A percentile compares a stretch with the other conserved stretches of the same genome.
These are phyloP conservation scores for Vaccinium darrowii DNA, from an alignment of 148 eudicot genomes.

Conservation along the genomic window DNA sequence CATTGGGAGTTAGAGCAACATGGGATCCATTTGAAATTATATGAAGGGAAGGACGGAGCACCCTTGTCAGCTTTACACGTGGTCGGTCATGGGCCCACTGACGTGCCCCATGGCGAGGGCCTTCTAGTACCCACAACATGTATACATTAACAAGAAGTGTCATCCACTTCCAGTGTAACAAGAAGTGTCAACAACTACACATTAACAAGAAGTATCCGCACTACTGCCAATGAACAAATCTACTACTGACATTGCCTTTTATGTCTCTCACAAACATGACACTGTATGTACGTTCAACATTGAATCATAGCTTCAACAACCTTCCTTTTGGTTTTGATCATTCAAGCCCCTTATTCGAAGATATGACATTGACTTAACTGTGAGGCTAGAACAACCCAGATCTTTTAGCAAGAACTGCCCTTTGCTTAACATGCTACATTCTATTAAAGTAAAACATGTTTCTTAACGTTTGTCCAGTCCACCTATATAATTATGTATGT, in stretches of 20 bases:
- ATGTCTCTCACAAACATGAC: background rate
- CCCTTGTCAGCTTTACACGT: background rate
- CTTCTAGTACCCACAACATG: background rate
- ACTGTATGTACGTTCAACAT: background rate
- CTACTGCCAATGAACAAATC: background rate
- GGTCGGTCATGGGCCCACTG: background rate
- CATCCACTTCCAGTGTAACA: background rate
- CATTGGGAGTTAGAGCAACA: background rate
- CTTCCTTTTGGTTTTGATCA: background rate
- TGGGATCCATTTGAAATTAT: background rate
- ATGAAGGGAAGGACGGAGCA: background rate
- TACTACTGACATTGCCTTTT: background rate
- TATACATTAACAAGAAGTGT: background rate
- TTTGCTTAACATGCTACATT: background rate
- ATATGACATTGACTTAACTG: background rate
- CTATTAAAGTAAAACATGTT: background rate
- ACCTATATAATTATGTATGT: background rate
- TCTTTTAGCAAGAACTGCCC: background rate
- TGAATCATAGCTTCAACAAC: background rate
- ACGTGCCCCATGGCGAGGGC: background rate
- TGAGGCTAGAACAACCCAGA: background rate
- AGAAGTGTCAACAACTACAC: background rate
- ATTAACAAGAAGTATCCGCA: background rate
- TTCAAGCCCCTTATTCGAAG: constrained; percentile 9
- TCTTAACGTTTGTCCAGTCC: background rate